Base-by-base conservation (phyloP, 768 basidiomycete species). In the Lactarius psammicola region DNA sequence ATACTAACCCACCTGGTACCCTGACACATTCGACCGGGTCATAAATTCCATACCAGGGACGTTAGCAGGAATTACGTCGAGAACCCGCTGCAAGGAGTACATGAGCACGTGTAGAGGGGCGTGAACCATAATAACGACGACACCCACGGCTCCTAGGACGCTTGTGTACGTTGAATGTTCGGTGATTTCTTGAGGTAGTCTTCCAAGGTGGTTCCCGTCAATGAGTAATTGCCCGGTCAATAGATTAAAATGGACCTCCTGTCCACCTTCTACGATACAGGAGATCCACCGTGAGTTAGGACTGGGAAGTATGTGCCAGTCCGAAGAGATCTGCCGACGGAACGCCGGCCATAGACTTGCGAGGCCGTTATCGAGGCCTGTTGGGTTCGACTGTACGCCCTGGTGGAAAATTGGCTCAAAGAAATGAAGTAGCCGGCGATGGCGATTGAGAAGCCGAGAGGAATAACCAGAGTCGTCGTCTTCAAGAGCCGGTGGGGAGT, bases 261-360 rank as follows among this genome's bases (percentile, higher is more conserved):
- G 57, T 28, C 56, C 58, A 6, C 38, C 53, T 26, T 17, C 30
- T n/a, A 31, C n/a, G 11, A 42, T 30, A 57, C 62, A 59, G 3
- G 13, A 34, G 10, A 63, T 54, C 66, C 66, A 67, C 4, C 57
- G 66, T 23, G 60, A 51, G 36, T 67, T 63, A 18, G 56, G 46
- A 10, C 33, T 23, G 2, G 62, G 62, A 40, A 59, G 57, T 23
- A 9, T 18, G 6, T n/a, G 33, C 66, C 66, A 67, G 20, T 28
- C n/a, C 11, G 64, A 60, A 33, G 56, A 44, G 15, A 5, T 23
- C 20, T 31, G 30, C 31, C 42, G 62, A 17, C 51, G 46, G 44
- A 53, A 64, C 17, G 31, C 51, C 13, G 26, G 23, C 64, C 64
- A 65, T 13, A 65, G 17, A 9, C 20, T 10, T 23, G 31, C 18